Evolutionary conservation across 108 stramenopile genomes (phyloP).

Genomic region (Fistulifera solaris): DNA sequence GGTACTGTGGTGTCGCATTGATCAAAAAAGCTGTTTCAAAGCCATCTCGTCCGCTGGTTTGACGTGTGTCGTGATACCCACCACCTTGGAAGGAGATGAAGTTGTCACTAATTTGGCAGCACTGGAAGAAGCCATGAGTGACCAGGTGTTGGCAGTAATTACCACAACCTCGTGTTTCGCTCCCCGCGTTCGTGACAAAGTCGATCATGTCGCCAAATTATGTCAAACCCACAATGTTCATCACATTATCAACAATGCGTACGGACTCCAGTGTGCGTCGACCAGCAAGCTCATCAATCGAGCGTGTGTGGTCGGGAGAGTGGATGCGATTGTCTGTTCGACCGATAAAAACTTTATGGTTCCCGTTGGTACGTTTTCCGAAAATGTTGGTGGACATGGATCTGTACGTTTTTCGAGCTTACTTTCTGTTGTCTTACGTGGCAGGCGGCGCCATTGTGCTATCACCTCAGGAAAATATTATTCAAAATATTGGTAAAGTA

Average conservation of each 20-base stretch:
- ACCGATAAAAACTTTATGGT: constrained; percentile 99
- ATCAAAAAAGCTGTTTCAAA: constrained; percentile 99
- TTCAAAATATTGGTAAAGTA: constrained; percentile 75
- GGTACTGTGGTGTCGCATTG: constrained; percentile 92
- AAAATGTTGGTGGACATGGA: too few relatives aligned
- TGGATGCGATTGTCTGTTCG: constrained; percentile 95
- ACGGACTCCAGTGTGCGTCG: constrained; percentile 87
- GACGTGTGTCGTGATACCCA: constrained; percentile 81
- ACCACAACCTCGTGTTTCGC: constrained; percentile 98
- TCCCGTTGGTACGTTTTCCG: constrained; percentile 86
- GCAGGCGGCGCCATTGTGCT: constrained; percentile 82
- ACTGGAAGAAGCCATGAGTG: constrained; percentile 47
- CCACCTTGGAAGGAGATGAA: constrained; percentile 51
- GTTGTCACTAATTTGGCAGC: constrained; percentile 88
- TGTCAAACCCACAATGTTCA: constrained; percentile 49
- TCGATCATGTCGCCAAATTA: constrained; percentile 81
- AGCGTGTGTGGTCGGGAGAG: constrained; percentile 83
- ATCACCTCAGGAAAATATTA: constrained; percentile 58
- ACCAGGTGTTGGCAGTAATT: constrained; percentile 73
- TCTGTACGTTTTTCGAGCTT: too few relatives aligned
- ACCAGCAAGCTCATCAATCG: constrained; percentile 75
- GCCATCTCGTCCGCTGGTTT: constrained; percentile 88
- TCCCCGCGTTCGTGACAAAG: constrained; percentile 91
- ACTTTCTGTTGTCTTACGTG: not conserved
- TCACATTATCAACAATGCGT: constrained; percentile 98